phyloP scores from a whole-genome alignment of 495 filamentous ascomycete species.

The Penicillium atrosanguineum region DNA sequence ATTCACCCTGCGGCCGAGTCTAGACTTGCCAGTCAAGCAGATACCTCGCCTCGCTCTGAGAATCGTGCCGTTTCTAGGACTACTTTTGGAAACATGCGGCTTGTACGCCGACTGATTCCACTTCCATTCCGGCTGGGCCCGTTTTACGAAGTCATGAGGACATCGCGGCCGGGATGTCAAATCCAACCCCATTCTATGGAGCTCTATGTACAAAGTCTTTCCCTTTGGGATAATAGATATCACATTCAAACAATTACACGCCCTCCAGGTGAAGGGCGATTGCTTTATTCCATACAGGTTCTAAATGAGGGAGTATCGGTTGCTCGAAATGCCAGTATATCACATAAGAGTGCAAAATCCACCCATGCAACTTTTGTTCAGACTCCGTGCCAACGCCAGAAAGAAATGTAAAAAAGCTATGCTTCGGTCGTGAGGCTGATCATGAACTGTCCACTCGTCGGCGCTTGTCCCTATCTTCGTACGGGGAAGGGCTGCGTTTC shows the following conservation, averaged over 20 bases:
- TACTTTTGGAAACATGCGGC: not conserved
- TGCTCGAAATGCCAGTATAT: constrained; percentile 11
- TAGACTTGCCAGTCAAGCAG: not conserved
- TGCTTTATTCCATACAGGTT: constrained; percentile 1
- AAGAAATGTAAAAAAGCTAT: constrained; percentile 10
- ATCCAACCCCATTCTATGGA: not conserved
- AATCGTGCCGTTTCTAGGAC: not conserved
- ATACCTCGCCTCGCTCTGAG: not conserved
- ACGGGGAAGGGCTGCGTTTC: constrained; percentile 65
- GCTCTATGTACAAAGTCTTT: constrained; percentile 12
- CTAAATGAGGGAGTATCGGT: constrained; percentile 7
- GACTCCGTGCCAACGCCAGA: constrained; percentile 27
- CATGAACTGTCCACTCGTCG: constrained; percentile 53
- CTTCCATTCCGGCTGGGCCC: not conserved
- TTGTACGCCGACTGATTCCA: not conserved
- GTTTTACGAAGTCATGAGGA: not conserved
- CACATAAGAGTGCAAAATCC: constrained; percentile 3
- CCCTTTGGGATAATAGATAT: not conserved
- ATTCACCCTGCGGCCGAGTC: not conserved
- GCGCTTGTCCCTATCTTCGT: constrained; percentile 65
- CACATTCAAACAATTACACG: constrained; percentile 5
- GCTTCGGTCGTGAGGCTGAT: constrained; percentile 14
- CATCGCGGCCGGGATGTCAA: not conserved
- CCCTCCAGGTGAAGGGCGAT: constrained; percentile 12
- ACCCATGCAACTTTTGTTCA: constrained; percentile 14